Evolutionary conservation across 805 yeast genomes (phyloP).

Genomic region (Kockiozyma suomiensis): DNA sequence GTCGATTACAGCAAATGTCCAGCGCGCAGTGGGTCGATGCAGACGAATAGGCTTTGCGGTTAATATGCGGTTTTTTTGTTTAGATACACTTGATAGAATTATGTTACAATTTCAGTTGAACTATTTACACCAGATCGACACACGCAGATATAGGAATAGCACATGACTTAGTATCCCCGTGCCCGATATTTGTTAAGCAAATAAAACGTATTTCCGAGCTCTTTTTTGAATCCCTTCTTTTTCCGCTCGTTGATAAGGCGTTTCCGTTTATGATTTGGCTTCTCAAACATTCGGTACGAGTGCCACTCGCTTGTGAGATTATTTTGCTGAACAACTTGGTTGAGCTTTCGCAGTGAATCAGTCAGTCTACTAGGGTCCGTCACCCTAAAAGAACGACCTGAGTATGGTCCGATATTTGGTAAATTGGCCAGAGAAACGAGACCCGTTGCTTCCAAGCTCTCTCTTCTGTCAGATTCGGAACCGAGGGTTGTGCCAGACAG

Average conservation of each 20-base stretch:
- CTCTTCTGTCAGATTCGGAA: too few relatives aligned
- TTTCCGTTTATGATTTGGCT: constrained; percentile 24
- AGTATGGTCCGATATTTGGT: constrained; percentile 18
- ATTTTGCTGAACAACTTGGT: background rate
- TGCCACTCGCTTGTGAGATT: background rate
- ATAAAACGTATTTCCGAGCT: constrained; percentile 5
- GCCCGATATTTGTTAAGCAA: constrained; percentile 13
- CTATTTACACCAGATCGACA: too few relatives aligned
- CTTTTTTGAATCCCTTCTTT: constrained; percentile 4
- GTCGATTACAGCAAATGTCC: constrained; percentile 91
- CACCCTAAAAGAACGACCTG: constrained; percentile 21
- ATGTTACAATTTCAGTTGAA: background rate
- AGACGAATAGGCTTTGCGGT: background rate
- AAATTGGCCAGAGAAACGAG: constrained; percentile 17
- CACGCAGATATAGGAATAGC: too few relatives aligned
- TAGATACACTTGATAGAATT: background rate
- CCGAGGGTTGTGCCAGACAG: too few relatives aligned
- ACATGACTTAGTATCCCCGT: constrained; percentile 31
- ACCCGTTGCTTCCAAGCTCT: too few relatives aligned
- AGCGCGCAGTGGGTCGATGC: constrained; percentile 85
- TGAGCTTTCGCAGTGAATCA: background rate
- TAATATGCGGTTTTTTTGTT: background rate
- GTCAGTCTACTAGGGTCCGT: background rate
- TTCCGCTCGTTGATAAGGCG: constrained; percentile 1
- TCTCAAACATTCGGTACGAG: constrained; percentile 14